phyloP scores from a whole-genome alignment of 148 eudicot species.

The Amaranthus hypochondriacus region DNA sequence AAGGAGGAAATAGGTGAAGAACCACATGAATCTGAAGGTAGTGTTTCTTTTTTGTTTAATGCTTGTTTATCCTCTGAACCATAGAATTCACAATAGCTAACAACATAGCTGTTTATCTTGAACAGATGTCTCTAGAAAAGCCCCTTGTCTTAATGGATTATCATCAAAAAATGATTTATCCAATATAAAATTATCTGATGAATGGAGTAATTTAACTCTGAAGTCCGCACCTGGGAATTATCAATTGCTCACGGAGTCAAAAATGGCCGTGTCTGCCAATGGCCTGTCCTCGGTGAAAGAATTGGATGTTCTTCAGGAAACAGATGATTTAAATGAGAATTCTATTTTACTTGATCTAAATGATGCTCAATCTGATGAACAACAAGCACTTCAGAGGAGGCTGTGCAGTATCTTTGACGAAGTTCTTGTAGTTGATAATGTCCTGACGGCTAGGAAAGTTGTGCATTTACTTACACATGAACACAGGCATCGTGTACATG shows the following conservation, averaged over 20 bases:
- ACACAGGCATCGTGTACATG: slow-evolving; percentile 66
- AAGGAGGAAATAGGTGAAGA: slow-evolving; percentile 3
- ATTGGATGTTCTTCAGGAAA: slow-evolving; percentile 13
- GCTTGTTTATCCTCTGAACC: slow-evolving; percentile 6
- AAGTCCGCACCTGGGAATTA: not conserved
- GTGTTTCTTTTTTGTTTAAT: not conserved
- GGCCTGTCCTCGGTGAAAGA: slow-evolving; percentile 19
- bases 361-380: slow-evolving; percentile 25
- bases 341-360: slow-evolving; percentile 8
- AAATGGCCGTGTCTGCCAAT: slow-evolving; percentile 9
- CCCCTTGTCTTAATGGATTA: slow-evolving; percentile 24
- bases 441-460: slow-evolving; percentile 51
- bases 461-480: slow-evolving; percentile 63
- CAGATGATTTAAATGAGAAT: slow-evolving; percentile 2
- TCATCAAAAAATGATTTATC: slow-evolving; percentile 12
- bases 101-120: slow-evolving; percentile 17
- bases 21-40: slow-evolving; percentile 11
- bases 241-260: not conserved
- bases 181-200: slow-evolving; percentile 4
- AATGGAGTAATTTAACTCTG: slow-evolving; percentile 3
- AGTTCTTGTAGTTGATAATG: slow-evolving; percentile 75
- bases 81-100: slow-evolving; percentile 13
- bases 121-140: slow-evolving; percentile 20
- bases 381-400: slow-evolving; percentile 36
- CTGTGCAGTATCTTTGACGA: slow-evolving; percentile 60